Conservation (phyloP, 768 basidiomycete species). For the Saitozyma sp. region DNA sequence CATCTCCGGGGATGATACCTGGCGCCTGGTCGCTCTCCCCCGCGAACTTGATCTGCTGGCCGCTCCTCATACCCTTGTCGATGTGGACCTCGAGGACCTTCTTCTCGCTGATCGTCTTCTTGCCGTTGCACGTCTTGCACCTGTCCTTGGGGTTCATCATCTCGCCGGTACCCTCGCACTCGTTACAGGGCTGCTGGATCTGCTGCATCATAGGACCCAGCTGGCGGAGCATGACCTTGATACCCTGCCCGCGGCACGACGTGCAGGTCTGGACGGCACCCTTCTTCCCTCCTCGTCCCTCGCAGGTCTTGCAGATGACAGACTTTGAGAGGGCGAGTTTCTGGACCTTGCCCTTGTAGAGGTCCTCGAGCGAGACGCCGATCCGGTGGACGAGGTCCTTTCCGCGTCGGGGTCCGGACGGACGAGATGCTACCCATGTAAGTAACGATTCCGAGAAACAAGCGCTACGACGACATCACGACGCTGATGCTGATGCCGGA, state of each 20-base stretch:
- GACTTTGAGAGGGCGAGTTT: conserved; percentile 96
- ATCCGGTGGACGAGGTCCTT: conserved; percentile 98
- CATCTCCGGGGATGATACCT: conserved; percentile 80
- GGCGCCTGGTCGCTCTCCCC: conserved; percentile 90
- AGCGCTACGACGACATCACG: not conserved
- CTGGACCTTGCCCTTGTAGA: conserved; percentile 98
- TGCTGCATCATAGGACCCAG: conserved; percentile 99
- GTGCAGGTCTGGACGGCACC: conserved; percentile 82
- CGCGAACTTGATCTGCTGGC: conserved; percentile 89
- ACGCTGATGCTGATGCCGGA: not conserved
- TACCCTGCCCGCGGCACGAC: conserved; percentile 81
- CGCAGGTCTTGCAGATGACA: conserved; percentile 87
- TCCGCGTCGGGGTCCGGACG: conserved; percentile 70
- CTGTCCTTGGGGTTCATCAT: conserved; percentile 90
- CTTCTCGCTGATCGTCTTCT: conserved; percentile 90
- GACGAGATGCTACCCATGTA: conserved; percentile 7
- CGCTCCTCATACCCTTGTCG: conserved; percentile 89
- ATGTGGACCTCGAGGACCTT: conserved; percentile 86
- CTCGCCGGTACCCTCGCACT: conserved; percentile 91
- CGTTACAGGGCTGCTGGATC: conserved; percentile 90
- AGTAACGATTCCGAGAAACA: not conserved
- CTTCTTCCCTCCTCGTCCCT: conserved; percentile 95
- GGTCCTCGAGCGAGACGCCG: conserved; percentile 92
- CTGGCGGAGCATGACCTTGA: conserved; percentile 87
- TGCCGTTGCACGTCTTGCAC: conserved; percentile 85